Evolutionary conservation across 148 eudicot genomes (phyloP).

Genomic region (Diospyros lotus): DNA sequence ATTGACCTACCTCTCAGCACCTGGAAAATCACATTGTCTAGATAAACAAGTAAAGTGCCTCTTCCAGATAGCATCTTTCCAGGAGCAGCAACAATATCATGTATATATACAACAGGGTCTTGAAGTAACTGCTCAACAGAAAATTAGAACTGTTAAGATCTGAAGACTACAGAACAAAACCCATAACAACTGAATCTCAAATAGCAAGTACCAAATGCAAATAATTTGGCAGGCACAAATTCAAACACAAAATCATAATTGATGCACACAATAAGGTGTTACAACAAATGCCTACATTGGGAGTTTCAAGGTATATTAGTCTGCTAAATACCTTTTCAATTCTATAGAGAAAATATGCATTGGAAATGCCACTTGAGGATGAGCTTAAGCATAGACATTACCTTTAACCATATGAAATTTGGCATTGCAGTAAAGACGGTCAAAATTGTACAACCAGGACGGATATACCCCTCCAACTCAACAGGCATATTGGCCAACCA

Average conservation of each 20-base stretch:
- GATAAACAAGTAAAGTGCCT: constrained; percentile 61
- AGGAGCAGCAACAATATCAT: constrained; percentile 49
- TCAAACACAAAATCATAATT: neutral
- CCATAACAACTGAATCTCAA: too few relatives aligned
- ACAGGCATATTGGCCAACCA: constrained; percentile 98
- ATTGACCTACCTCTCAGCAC: constrained; percentile 61
- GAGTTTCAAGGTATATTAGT: neutral
- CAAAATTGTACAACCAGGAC: constrained; percentile 95
- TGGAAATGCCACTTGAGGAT: neutral
- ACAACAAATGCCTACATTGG: neutral
- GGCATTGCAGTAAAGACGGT: constrained; percentile 89
- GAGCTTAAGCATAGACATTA: constrained; percentile 21
- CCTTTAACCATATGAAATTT: constrained; percentile 79
- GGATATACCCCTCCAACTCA: constrained; percentile 95
- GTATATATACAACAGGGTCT: constrained; percentile 58
- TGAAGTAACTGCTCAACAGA: constrained; percentile 51
- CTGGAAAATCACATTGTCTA: constrained; percentile 59
- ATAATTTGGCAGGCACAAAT: neutral
- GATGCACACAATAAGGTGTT: neutral
- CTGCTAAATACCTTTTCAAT: neutral
- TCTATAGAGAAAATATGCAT: neutral
- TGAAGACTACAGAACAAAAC: too few relatives aligned
- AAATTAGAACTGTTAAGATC: too few relatives aligned
- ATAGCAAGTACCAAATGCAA: neutral
- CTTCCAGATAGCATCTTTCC: constrained; percentile 76